Conservation (phyloP, 106 monocot genomes). For the Iris macrosiphon region DNA sequence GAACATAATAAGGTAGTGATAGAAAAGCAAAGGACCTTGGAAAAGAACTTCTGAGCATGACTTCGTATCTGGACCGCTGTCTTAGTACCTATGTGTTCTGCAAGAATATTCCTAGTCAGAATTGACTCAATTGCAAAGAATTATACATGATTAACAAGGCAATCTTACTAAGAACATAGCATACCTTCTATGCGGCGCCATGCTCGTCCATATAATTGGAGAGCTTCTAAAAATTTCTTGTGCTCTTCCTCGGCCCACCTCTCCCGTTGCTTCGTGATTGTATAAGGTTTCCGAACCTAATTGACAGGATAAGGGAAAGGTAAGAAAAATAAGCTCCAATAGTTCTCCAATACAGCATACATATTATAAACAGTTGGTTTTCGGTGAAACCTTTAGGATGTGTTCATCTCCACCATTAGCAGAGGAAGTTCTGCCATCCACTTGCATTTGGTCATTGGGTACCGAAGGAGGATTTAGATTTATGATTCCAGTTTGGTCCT, state of each 20-base stretch:
- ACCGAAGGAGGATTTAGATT: too few relatives aligned
- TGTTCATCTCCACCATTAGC: conserved; percentile 1
- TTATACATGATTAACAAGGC: neutral
- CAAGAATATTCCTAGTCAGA: conserved; percentile 3
- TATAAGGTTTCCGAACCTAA: conserved; percentile 63
- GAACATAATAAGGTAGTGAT: conserved; percentile 11
- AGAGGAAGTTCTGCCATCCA: conserved; percentile 7
- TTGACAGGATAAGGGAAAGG: neutral
- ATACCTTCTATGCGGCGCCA: conserved; percentile 76
- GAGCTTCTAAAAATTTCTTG: conserved; percentile 55
- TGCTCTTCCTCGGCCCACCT: conserved; percentile 73
- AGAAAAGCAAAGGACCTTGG: conserved; percentile 49
- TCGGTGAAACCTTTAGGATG: conserved; percentile 5
- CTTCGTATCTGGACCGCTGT: conserved; percentile 78
- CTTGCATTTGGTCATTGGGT: neutral
- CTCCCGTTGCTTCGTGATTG: conserved; percentile 55
- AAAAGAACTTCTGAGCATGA: conserved; percentile 86
- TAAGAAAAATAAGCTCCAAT: neutral
- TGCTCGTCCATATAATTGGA: conserved; percentile 54
- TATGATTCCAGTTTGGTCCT: conserved; percentile 4
- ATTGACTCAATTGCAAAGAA: neutral
- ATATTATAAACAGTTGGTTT: too few relatives aligned
- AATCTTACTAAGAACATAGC: too few relatives aligned
- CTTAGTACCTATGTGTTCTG: conserved; percentile 71
- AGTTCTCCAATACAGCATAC: too few relatives aligned